Conservation (phyloP, 2,329 filamentous ascomycete species). For the Phialophora verrucosa region DNA sequence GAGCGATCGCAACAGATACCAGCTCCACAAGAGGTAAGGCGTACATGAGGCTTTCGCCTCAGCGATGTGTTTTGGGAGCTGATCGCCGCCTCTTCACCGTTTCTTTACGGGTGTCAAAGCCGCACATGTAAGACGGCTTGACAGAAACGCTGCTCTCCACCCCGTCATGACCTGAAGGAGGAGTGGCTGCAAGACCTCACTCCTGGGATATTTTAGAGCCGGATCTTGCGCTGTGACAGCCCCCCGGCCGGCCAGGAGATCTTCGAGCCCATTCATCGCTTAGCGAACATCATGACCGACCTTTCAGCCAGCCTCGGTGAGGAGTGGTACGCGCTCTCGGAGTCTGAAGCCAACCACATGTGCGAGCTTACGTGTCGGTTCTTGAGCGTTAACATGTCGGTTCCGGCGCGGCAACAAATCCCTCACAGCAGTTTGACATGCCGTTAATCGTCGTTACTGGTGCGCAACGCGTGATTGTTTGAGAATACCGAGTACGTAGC, state of each 20-base stretch:
- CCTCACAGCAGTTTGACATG: background rate
- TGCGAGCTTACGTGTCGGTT: background rate
- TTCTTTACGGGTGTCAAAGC: background rate
- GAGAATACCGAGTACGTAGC: background rate
- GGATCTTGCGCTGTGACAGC: constrained; percentile 2
- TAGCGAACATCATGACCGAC: background rate
- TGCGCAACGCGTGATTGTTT: background rate
- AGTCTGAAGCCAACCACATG: constrained; percentile 8
- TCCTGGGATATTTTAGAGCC: background rate
- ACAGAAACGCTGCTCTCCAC: background rate
- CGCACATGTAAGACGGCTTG: background rate
- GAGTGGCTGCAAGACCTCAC: background rate
- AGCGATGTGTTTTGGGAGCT: background rate
- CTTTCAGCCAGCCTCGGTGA: constrained; percentile 3
- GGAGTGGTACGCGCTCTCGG: background rate
- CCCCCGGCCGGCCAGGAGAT: background rate
- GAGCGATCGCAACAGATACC: background rate
- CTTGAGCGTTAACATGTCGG: background rate
- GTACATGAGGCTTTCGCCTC: background rate
- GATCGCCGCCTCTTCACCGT: constrained; percentile 1
- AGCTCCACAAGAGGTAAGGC: constrained; percentile 6
- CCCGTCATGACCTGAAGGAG: background rate
- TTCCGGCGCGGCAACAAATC: background rate
- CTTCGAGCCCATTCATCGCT: background rate
- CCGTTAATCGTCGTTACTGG: background rate